phyloP scores from a whole-genome alignment of 768 basidiomycete species.

The Termitomyces sp. region DNA sequence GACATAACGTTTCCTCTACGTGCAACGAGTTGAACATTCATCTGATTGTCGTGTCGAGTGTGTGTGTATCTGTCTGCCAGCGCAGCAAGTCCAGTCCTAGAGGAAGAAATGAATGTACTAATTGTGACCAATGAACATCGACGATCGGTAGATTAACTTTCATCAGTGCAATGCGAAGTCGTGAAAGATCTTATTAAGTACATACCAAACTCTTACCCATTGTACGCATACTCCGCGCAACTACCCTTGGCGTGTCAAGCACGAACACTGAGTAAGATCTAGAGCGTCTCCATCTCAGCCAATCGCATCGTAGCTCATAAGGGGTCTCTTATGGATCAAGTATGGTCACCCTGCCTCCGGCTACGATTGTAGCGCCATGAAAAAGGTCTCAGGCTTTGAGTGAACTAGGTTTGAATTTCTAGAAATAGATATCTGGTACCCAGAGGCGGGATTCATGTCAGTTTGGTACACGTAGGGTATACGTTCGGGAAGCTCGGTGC shows the following conservation, averaged over 20 bases:
- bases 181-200: not conserved
- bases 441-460: not conserved
- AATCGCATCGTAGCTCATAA: not conserved
- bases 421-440: not conserved
- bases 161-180: not conserved
- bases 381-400: not conserved
- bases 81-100: not conserved
- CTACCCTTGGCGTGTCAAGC: not conserved
- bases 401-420: not conserved
- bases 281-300: not conserved
- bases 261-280: not conserved
- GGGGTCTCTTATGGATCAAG: not conserved
- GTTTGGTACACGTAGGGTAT: not conserved
- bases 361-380: not conserved
- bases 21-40: not conserved
- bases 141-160: not conserved
- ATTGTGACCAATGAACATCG: not conserved
- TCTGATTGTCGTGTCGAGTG: not conserved
- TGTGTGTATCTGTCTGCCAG: not conserved
- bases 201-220: not conserved
- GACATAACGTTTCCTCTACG: not conserved
- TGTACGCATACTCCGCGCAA: not conserved
- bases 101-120: not conserved
- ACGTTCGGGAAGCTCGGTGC: not conserved
- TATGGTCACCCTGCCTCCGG: not conserved